These are phyloP conservation scores for Stephania yunnanensis DNA, from an alignment of 164 flowering plant genomes.

Conservation along the genomic window DNA sequence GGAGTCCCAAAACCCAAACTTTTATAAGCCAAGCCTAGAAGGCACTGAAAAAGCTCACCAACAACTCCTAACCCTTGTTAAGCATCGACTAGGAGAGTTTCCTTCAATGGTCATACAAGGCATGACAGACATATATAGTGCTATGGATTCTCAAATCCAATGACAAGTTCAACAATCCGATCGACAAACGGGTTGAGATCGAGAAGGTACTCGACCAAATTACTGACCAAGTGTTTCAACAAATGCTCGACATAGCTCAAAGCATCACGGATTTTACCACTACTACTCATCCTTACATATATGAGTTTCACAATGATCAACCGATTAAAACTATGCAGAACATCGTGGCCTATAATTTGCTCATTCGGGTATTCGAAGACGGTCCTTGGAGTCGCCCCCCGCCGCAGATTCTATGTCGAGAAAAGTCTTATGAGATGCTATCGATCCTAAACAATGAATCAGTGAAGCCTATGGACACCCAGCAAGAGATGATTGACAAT, in stretches of 20 bases:
- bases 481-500: no score
- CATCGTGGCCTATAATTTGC: no score
- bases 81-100: not conserved
- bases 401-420: no score
- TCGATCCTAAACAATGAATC: no score
- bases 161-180: not conserved
- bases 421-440: no score
- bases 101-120: not conserved
- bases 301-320: no score
- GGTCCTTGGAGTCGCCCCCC: no score
- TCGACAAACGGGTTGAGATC: constrained; percentile 1
- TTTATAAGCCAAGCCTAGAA: constrained; percentile 4
- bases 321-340: no score
- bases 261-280: constrained; percentile 1
- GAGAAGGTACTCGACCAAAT: not conserved
- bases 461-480: no score
- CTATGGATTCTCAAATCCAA: constrained; percentile 1
- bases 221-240: not conserved
- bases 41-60: constrained; percentile 5
- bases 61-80: not conserved
- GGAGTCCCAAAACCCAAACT: no score
- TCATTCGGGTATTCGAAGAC: no score
- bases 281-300: not conserved
- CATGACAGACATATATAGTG: constrained; percentile 4
- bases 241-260: not conserved